Conservation (phyloP, 192 early-diverging fungal species). For the Oehlia diaphana region DNA sequence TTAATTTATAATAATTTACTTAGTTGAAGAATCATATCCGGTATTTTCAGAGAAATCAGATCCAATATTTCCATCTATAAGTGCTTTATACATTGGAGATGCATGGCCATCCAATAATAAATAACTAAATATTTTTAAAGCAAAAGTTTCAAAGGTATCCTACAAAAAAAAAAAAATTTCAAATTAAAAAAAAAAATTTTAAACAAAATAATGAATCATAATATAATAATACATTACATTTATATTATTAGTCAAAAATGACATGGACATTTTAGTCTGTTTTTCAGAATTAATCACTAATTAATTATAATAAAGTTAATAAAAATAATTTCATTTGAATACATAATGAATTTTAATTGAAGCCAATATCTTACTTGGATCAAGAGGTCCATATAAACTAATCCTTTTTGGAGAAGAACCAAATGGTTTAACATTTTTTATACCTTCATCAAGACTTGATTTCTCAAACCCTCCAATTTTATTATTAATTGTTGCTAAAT, state of each 20-base stretch:
- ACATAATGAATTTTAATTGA: background rate
- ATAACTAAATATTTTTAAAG: constrained; percentile 73
- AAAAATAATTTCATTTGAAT: background rate
- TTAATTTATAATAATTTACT: constrained; percentile 33
- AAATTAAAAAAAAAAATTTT: background rate
- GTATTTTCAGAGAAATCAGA: constrained; percentile 88
- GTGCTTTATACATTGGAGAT: constrained; percentile 90
- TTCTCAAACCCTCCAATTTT: constrained; percentile 60
- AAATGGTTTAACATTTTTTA: constrained; percentile 58
- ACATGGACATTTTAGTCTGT: constrained; percentile 77
- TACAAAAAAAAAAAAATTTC: constrained; percentile 32
- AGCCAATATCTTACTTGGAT: constrained; percentile 56
- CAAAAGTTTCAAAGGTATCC: constrained; percentile 84
- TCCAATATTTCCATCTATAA: constrained; percentile 89
- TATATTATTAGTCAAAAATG: constrained; percentile 71
- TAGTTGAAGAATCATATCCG: constrained; percentile 79
- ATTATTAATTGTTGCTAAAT: constrained; percentile 67
- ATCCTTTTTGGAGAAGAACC: constrained; percentile 47
- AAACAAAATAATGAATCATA: background rate
- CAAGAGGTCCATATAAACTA: constrained; percentile 57
- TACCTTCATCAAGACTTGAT: constrained; percentile 45
- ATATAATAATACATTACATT: constrained; percentile 40
- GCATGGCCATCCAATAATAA: constrained; percentile 86
- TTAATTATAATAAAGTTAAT: background rate
- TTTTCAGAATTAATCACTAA: constrained; percentile 69